phyloP scores from a whole-genome alignment of 148 eudicot species.

The Rhododendron vialii region DNA sequence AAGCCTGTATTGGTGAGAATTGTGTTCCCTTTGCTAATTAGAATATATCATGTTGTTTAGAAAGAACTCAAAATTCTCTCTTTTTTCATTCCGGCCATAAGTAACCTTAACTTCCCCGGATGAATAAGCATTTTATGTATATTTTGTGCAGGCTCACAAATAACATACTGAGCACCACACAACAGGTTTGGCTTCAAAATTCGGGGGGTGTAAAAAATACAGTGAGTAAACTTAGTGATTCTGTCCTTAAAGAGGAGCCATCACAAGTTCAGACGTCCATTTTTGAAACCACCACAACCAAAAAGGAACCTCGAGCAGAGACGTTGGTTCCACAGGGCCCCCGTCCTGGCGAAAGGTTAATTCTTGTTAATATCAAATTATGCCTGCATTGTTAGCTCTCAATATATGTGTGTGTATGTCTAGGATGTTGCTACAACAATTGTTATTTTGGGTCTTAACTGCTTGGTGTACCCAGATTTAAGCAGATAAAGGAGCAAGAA shows the following conservation, averaged over 20 bases:
- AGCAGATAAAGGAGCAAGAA: constrained; percentile 85
- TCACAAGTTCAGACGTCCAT: constrained; percentile 27
- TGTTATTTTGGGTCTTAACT: constrained; percentile 4
- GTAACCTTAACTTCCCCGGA: background rate
- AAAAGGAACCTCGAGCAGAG: constrained; percentile 26
- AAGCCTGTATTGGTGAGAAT: constrained; percentile 83
- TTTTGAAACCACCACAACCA: constrained; percentile 27
- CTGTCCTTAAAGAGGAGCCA: constrained; percentile 34
- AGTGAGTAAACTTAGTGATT: constrained; percentile 37
- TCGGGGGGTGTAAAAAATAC: constrained; percentile 75
- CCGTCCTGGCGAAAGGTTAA: constrained; percentile 88
- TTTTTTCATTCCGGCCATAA: background rate
- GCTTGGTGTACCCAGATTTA: constrained; percentile 50
- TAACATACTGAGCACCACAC: constrained; percentile 85
- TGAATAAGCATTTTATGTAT: background rate
- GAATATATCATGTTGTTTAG: background rate
- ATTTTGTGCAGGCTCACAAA: constrained; percentile 70
- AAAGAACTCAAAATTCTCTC: background rate
- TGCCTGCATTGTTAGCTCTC: background rate
- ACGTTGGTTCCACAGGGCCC: constrained; percentile 40
- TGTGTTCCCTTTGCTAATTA: background rate
- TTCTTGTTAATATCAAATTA: background rate
- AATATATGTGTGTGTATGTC: background rate
- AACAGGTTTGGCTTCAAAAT: constrained; percentile 91
- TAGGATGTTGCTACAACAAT: background rate